phyloP scores from a whole-genome alignment of 2,329 filamentous ascomycete species.

The Verticillium nonalfalfae region DNA sequence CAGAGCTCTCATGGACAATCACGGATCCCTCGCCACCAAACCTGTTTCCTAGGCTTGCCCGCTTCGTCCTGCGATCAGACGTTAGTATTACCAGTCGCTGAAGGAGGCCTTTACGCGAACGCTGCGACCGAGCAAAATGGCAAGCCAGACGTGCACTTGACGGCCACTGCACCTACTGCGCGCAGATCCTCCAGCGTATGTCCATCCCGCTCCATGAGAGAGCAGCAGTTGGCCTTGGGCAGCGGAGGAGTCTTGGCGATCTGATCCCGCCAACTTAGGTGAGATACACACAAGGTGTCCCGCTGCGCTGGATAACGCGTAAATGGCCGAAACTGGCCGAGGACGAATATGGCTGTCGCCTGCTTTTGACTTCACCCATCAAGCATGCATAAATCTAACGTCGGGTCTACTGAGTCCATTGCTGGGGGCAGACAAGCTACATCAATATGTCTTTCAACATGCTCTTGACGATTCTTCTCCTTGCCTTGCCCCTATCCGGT shows the following conservation, averaged over 20 bases:
- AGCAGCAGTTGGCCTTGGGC: too few relatives aligned
- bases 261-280: too few relatives aligned
- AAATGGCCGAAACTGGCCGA: neutral
- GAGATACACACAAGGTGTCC: too few relatives aligned
- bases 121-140: neutral
- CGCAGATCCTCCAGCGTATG: neutral
- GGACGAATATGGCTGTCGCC: neutral
- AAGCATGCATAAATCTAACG: neutral
- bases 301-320: too few relatives aligned
- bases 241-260: too few relatives aligned
- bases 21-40: neutral
- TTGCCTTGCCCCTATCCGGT: too few relatives aligned
- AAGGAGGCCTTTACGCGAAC: neutral
- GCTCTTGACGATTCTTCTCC: too few relatives aligned
- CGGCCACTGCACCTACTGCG: neutral
- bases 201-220: neutral
- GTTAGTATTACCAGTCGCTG: neutral
- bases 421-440: neutral
- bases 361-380: neutral
- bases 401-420: neutral
- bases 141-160: neutral
- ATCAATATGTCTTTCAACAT: neutral
- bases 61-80: neutral
- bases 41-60: neutral
- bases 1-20: neutral